phyloP scores from a whole-genome alignment of 768 basidiomycete species.

The Auricularia auricula-judae region DNA sequence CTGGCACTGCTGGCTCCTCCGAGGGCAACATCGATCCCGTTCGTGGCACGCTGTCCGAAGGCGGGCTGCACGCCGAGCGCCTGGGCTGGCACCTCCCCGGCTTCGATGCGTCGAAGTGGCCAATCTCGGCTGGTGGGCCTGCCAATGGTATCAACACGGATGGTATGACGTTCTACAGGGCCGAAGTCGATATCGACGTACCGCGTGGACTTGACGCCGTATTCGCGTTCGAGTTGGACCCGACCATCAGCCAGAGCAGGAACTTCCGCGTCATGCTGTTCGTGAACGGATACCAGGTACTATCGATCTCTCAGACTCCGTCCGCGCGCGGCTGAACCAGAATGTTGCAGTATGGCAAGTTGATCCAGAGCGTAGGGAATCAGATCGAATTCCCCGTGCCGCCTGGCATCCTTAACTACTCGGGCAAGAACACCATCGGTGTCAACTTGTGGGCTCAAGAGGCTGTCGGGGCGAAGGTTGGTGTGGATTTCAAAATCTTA shows the following conservation, averaged over 20 bases:
- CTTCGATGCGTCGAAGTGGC: not conserved
- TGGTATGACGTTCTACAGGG: not conserved
- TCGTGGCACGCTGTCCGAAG: constrained; percentile 50
- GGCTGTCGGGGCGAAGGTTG: not conserved
- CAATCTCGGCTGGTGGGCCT: not conserved
- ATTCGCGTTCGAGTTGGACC: not conserved
- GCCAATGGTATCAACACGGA: not conserved
- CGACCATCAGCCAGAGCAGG: not conserved
- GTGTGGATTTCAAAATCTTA: not conserved
- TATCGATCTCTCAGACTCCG: too few species aligned
- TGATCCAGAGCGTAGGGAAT: not conserved
- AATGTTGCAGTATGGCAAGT: not conserved
- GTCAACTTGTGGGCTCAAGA: not conserved
- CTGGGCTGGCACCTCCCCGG: constrained; percentile 36
- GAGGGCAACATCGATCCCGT: constrained; percentile 18
- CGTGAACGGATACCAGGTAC: not conserved
- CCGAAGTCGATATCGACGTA: not conserved
- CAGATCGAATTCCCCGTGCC: constrained; percentile 1
- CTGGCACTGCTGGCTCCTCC: not conserved
- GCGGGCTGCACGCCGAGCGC: constrained; percentile 45
- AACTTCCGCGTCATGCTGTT: not conserved
- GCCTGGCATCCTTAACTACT: not conserved
- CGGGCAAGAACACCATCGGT: not conserved
- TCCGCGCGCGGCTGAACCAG: too few species aligned
- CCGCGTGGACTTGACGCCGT: not conserved